Evolutionary conservation across 768 basidiomycete species (phyloP).

Genomic region (Filobasidium floriforme): DNA sequence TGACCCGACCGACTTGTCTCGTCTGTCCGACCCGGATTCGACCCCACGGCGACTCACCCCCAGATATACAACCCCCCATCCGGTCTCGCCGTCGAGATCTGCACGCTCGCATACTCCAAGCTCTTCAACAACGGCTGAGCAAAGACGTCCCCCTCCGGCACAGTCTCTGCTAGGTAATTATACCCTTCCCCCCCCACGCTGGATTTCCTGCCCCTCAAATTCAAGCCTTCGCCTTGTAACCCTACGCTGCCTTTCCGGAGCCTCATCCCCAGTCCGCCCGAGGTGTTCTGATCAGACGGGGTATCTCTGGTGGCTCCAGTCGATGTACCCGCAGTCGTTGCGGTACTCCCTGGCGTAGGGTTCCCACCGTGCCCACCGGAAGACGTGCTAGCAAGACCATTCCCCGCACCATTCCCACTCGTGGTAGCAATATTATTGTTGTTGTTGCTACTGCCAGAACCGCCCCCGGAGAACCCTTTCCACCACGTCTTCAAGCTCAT

Average conservation of each 20-base stretch:
- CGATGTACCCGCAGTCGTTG: too few relatives aligned
- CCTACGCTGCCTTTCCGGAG: conserved; percentile 7
- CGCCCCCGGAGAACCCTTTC: conserved; percentile 30
- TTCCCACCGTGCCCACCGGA: too few relatives aligned
- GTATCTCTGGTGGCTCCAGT: too few relatives aligned
- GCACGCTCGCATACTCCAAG: conserved; percentile 77
- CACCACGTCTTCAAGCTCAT: conserved; percentile 37
- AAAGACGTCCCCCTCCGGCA: conserved; percentile 54
- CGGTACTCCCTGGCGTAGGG: too few relatives aligned
- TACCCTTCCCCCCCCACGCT: conserved; percentile 7
- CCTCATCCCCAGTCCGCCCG: not conserved
- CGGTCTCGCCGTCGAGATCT: conserved; percentile 80
- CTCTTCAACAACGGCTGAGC: conserved; percentile 76
- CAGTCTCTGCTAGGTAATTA: not conserved
- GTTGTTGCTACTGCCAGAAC: not conserved
- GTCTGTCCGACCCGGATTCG: too few relatives aligned
- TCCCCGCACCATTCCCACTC: too few relatives aligned
- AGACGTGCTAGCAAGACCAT: too few relatives aligned
- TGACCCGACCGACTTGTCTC: too few relatives aligned
- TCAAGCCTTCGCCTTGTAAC: too few relatives aligned
- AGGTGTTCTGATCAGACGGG: too few relatives aligned
- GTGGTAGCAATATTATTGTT: not conserved
- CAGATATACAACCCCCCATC: conserved; percentile 42
- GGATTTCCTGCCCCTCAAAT: too few relatives aligned
- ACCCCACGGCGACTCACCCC: conserved; percentile 44